Evolutionary conservation across 306 rosid species (phyloP), one percentile per base, ranked within the genome.

Genomic region (Lithocarpus polystachyus): DNA sequence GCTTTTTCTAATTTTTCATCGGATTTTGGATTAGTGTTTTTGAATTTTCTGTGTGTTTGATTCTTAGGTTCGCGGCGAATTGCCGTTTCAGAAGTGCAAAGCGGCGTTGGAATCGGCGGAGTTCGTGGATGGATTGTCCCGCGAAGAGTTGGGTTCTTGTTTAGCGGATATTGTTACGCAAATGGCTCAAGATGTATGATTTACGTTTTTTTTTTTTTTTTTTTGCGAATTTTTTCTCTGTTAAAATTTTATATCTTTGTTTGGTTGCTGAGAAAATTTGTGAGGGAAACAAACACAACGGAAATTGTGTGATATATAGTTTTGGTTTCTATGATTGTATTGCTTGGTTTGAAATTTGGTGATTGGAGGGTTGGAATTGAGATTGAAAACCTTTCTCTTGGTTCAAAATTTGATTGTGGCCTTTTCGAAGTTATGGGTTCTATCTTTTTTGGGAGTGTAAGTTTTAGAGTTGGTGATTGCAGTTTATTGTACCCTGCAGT

Each of bases 101-200:
- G 82, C 80, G 62, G 99, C 88, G 7, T 82, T 95, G 91, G 98
- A 95, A 78, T 92, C 98, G 31, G 98, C 86, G 14, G 86, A 75
- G 75, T 95, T 92, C 80, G 71, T 77, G 13, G 93, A 85, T 4
- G 86, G 84, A 82, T 83, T 81, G 33, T 89, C 97, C 1, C 76
- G 69, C 26, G 87, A 77, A 71, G 92, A 89, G 75, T 52, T 92
- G 82, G 96, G 94, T 60, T 95, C 99, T 18, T 74, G 76, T 87
- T 90, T 95, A 56, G 99, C 97, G 3, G 99, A 95, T 82, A 86
- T 91, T 59, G 89, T 92, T n/a, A 86, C 96, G 79, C 99, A 95
- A 84, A 82, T 95, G 94, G 97, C 99, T 56, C 99, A 92, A 84
- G 99, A 95, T 82, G 99, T 95, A 83, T 89, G 98, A 82, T 79